Conservation (phyloP, 1,284 basidiomycete genomes). For the Pholiota adiposa region DNA sequence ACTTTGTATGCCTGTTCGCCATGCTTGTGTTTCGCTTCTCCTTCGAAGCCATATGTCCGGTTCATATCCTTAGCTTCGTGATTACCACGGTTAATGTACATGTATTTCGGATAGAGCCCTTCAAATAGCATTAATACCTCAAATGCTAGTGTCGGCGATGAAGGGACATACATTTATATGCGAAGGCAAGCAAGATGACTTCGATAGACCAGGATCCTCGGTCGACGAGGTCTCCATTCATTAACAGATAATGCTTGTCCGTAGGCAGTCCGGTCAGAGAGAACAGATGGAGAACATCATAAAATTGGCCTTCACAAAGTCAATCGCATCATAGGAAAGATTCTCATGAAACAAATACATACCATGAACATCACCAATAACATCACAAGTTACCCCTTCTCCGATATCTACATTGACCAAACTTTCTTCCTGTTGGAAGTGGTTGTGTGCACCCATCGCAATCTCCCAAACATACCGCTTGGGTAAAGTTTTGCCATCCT, state of each 20-base stretch:
- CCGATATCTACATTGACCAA: constrained; percentile 81
- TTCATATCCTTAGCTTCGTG: constrained; percentile 97
- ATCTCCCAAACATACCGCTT: constrained; percentile 96
- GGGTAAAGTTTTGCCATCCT: constrained; percentile 86
- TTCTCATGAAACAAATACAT: constrained; percentile 26
- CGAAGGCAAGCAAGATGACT: constrained; percentile 92
- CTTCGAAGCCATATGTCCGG: constrained; percentile 92
- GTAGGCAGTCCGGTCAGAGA: constrained; percentile 85
- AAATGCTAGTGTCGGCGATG: constrained; percentile 10
- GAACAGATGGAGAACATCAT: constrained; percentile 90
- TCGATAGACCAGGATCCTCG: constrained; percentile 98
- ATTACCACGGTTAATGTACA: constrained; percentile 95
- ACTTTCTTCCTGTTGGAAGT: constrained; percentile 80
- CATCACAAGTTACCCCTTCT: constrained; percentile 84
- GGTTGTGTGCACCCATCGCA: constrained; percentile 82
- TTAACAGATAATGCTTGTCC: constrained; percentile 82
- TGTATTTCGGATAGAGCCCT: constrained; percentile 89
- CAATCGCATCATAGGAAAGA: constrained; percentile 5
- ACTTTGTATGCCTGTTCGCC: constrained; percentile 91
- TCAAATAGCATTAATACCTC: constrained; percentile 14
- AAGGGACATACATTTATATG: constrained; percentile 86
- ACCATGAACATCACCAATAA: constrained; percentile 94
- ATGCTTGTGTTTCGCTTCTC: constrained; percentile 95
- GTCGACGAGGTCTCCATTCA: constrained; percentile 98
- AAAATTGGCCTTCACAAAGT: constrained; percentile 79